Conservation (phyloP, 2,329 filamentous ascomycete genomes). For the Exophiala mesophila region DNA sequence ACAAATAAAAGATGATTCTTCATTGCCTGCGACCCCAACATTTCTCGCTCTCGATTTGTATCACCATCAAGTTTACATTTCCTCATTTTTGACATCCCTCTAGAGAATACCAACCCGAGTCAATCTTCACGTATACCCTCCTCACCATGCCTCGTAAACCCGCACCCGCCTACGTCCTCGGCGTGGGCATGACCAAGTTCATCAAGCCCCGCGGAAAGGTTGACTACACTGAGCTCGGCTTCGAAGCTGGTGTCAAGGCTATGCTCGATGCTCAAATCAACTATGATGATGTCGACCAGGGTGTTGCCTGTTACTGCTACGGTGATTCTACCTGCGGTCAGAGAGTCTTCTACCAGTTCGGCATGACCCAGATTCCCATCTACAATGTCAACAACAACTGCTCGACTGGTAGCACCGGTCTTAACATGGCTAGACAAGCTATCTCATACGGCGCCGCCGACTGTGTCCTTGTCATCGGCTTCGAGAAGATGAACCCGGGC, state of each 20-base stretch:
- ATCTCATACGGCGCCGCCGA: constrained; percentile 76
- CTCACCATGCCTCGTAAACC: constrained; percentile 50
- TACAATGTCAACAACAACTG: constrained; percentile 99
- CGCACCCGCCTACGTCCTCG: constrained; percentile 74
- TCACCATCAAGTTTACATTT: too few relatives aligned
- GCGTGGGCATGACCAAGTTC: constrained; percentile 99
- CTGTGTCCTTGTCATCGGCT: constrained; percentile 86
- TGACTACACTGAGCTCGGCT: constrained; percentile 33
- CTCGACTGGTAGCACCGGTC: constrained; percentile 86
- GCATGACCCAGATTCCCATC: constrained; percentile 92
- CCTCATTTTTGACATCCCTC: too few relatives aligned
- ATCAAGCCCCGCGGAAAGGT: constrained; percentile 49
- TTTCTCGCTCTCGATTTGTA: too few relatives aligned
- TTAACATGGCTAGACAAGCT: constrained; percentile 76
- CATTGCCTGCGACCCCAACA: too few relatives aligned
- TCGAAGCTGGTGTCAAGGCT: constrained; percentile 32
- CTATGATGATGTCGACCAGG: constrained; percentile 94
- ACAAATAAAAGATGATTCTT: too few relatives aligned
- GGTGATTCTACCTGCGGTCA: constrained; percentile 93
- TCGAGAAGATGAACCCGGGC: constrained; percentile 98
- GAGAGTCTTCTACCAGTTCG: constrained; percentile 97
- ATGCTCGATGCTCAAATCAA: constrained; percentile 75
- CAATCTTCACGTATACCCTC: too few relatives aligned
- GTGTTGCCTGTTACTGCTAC: constrained; percentile 96
- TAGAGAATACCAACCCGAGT: too few relatives aligned